phyloP scores from a whole-genome alignment of 2,329 filamentous ascomycete genomes.

The Mycosphaerella sp. region DNA sequence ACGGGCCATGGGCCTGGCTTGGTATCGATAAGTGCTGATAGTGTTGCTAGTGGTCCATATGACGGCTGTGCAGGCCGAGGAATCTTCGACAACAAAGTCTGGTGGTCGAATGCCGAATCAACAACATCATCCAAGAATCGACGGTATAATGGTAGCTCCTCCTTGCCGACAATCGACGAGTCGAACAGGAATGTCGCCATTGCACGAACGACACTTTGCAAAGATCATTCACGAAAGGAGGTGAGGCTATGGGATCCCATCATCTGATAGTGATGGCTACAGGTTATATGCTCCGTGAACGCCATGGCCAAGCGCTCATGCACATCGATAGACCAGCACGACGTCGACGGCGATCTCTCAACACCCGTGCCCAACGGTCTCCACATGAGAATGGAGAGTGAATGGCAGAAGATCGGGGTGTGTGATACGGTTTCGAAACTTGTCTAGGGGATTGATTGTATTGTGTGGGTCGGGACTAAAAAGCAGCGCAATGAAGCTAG shows the following conservation, averaged over 20 bases:
- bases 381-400: background rate
- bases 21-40: constrained; percentile 24
- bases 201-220: background rate
- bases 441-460: background rate
- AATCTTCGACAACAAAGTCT: constrained; percentile 18
- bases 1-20: constrained; percentile 29
- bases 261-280: background rate
- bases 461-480: background rate
- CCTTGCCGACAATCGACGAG: constrained; percentile 10
- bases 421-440: background rate
- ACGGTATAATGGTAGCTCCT: constrained; percentile 9
- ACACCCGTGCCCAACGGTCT: background rate
- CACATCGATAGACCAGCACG: constrained; percentile 7
- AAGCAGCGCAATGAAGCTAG: background rate
- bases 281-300: background rate
- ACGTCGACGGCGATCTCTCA: constrained; percentile 8
- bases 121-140: constrained; percentile 10
- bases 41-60: constrained; percentile 24
- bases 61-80: constrained; percentile 21
- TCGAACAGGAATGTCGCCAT: constrained; percentile 17
- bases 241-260: background rate
- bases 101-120: constrained; percentile 1
- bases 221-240: background rate
- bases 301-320: constrained; percentile 1
- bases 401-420: constrained; percentile 9